Percentiles rank a stretch among this genome's conserved stretches.
Conservation (phyloP, 805 yeast genomes). For the Tetrapisispora taiwanensis region DNA sequence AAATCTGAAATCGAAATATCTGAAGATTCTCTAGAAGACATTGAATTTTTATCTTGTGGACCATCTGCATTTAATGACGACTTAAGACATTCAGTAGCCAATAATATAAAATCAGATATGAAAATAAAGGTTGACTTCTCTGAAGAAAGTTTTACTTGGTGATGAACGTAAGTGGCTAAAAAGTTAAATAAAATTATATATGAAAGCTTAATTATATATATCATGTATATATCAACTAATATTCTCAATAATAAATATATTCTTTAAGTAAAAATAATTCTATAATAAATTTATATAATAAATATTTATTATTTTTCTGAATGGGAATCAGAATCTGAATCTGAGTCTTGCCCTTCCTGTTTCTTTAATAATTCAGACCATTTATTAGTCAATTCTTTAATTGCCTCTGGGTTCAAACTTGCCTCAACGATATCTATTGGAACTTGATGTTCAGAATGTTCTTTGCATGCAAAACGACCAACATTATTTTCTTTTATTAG, state of each 20-base stretch:
- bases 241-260: not conserved
- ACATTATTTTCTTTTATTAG: slow-evolving; percentile 59
- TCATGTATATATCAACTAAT: not conserved
- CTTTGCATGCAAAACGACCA: slow-evolving; percentile 68
- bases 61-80: slow-evolving; percentile 50
- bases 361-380: slow-evolving; percentile 39
- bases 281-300: no score
- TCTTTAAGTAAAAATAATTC: no score
- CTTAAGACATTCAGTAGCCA: slow-evolving; percentile 39
- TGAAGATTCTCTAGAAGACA: slow-evolving; percentile 33
- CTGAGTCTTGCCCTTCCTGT: slow-evolving; percentile 10
- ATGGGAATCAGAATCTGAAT: slow-evolving; percentile 5
- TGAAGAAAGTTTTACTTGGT: slow-evolving; percentile 30
- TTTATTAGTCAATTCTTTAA: slow-evolving; percentile 56
- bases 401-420: slow-evolving; percentile 51
- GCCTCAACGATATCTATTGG: slow-evolving; percentile 90
- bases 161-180: no score
- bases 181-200: not conserved
- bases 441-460: slow-evolving; percentile 82
- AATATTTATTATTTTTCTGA: no score
- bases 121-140: slow-evolving; percentile 24
- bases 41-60: slow-evolving; percentile 55
- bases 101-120: slow-evolving; percentile 25
- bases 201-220: no score
- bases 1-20: slow-evolving; percentile 25